Percentiles rank a stretch among this genome's conserved stretches.
These are phyloP conservation scores for Fragilaria crotonensis DNA, from an alignment of 108 stramenopile species.

Conservation along the genomic window DNA sequence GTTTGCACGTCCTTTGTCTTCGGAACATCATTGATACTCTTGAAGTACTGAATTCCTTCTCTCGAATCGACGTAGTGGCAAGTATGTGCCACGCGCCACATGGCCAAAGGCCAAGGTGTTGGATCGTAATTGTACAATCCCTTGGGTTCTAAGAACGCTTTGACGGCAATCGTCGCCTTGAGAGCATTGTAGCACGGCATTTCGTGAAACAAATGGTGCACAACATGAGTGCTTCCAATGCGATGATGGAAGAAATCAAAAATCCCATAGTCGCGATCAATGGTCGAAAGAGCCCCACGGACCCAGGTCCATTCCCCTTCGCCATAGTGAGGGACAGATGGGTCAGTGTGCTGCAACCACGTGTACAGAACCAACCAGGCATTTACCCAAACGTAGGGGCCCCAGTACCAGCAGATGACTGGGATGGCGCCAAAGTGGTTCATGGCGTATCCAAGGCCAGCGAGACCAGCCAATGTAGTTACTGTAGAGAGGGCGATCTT, in stretches of 20 bases:
- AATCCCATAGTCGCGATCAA: conserved; percentile 95
- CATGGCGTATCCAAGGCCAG: conserved; percentile 20
- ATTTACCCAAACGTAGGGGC: conserved; percentile 92
- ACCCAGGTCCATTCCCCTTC: conserved; percentile 97
- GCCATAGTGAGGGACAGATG: conserved; percentile 96
- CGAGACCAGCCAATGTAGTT: conserved; percentile 60
- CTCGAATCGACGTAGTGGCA: conserved; percentile 85
- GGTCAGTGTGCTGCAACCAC: conserved; percentile 98
- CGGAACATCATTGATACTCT: conserved; percentile 77
- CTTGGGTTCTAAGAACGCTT: conserved; percentile 75
- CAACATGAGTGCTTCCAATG: conserved; percentile 97
- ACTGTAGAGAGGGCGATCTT: conserved; percentile 80
- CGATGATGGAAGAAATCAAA: conserved; percentile 96
- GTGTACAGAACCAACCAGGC: conserved; percentile 98
- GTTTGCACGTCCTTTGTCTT: conserved; percentile 43
- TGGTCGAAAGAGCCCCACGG: conserved; percentile 92
- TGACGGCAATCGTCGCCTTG: conserved; percentile 89
- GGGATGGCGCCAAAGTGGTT: conserved; percentile 52
- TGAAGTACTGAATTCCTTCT: conserved; percentile 86
- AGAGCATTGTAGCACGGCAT: conserved; percentile 98
- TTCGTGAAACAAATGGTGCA: conserved; percentile 97
- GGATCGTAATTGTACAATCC: conserved; percentile 94
- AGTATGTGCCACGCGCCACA: conserved; percentile 82
- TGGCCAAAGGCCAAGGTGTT: conserved; percentile 74
- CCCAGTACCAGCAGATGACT: conserved; percentile 88